phyloP scores from a whole-genome alignment of 176 grass and related monocot genomes.

The Eleusine indica region DNA sequence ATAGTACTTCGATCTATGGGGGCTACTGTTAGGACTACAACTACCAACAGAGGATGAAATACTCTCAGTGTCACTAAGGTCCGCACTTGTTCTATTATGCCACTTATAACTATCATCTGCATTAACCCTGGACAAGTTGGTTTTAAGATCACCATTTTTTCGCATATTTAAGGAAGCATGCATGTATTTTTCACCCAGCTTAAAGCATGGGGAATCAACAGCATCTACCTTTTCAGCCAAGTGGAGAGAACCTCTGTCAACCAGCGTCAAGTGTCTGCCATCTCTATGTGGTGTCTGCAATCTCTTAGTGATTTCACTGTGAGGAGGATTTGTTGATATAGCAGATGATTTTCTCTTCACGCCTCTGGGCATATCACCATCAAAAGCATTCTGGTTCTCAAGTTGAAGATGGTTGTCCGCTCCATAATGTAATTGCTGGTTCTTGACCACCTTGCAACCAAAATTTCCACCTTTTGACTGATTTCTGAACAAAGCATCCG shows the following conservation, averaged over 20 bases:
- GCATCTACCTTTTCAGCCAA: conserved; percentile 80
- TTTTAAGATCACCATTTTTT: conserved; percentile 52
- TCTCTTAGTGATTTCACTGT: conserved; percentile 50
- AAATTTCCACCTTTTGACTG: conserved; percentile 45
- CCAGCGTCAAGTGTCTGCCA: conserved; percentile 37
- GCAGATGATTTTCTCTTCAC: conserved; percentile 59
- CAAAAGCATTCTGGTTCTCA: conserved; percentile 49
- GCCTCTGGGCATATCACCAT: conserved; percentile 44
- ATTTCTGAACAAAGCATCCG: conserved; percentile 37
- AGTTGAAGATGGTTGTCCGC: conserved; percentile 34
- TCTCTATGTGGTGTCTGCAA: conserved; percentile 39
- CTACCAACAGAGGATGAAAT: conserved; percentile 81
- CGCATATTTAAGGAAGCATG: conserved; percentile 51
- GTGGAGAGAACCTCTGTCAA: conserved; percentile 38
- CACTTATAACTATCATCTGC: conserved; percentile 30
- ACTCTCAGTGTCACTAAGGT: conserved; percentile 60
- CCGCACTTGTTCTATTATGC: conserved; percentile 41
- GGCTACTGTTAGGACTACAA: conserved; percentile 60
- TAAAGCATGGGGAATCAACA: conserved; percentile 63
- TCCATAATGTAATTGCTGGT: background rate
- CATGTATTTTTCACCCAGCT: conserved; percentile 58
- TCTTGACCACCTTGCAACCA: conserved; percentile 15
- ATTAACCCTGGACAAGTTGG: conserved; percentile 29
- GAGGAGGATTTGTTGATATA: conserved; percentile 32
- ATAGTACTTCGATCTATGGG: conserved; percentile 34